Evolutionary conservation across 2,329 filamentous ascomycete species (phyloP).

Genomic region (Aspergillus latus): DNA sequence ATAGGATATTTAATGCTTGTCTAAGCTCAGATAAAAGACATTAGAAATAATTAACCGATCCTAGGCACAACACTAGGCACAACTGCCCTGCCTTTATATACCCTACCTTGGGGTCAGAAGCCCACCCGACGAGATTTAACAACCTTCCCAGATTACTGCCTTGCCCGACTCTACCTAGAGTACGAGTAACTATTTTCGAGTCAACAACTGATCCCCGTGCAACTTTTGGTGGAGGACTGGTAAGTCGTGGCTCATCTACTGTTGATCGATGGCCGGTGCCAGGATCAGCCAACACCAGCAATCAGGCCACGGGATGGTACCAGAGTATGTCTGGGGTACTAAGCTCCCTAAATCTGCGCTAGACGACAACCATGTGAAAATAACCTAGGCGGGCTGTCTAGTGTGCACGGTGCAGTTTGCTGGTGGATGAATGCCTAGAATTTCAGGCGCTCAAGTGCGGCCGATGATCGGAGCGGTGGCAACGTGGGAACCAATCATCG

Average conservation of each 20-base stretch:
- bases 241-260: too few species aligned
- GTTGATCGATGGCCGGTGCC: too few species aligned
- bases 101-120: background rate
- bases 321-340: background rate
- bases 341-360: background rate
- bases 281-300: background rate
- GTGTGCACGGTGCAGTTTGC: background rate
- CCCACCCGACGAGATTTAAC: background rate
- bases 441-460: slow-evolving; percentile 8
- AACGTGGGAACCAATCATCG: slow-evolving; percentile 26
- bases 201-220: too few species aligned
- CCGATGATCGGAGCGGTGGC: slow-evolving; percentile 34
- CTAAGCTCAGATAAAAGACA: background rate
- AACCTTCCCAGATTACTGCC: background rate
- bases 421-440: background rate
- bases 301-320: slow-evolving; percentile 1
- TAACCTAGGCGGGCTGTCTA: background rate
- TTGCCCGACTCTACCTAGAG: background rate
- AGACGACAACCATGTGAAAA: slow-evolving; percentile 1
- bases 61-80: too few species aligned
- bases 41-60: background rate
- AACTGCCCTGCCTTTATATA: background rate
- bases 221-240: too few species aligned
- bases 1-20: background rate
- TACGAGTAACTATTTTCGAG: too few species aligned